These are phyloP conservation scores for Candida golubevii DNA, from an alignment of 805 yeast species.

Conservation along the genomic window DNA sequence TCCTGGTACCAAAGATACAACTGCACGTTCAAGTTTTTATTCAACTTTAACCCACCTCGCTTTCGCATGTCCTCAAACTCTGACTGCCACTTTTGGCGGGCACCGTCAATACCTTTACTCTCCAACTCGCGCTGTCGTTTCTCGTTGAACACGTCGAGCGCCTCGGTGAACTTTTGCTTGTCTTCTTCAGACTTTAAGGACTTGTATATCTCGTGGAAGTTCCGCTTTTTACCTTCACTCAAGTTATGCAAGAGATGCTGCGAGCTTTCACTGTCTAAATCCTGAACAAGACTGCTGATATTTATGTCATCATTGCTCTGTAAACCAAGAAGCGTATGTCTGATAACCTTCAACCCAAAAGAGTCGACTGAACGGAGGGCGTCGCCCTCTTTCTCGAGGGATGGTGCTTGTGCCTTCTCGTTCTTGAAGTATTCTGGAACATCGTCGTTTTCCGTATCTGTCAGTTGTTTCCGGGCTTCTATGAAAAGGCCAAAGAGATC, in stretches of 20 bases:
- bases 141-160: slow-evolving; percentile 65
- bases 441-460: slow-evolving; percentile 6
- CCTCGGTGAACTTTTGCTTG: slow-evolving; percentile 51
- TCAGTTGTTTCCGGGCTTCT: slow-evolving; percentile 17
- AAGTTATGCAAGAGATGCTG: slow-evolving; percentile 25
- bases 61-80: slow-evolving; percentile 64
- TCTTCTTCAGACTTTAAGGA: slow-evolving; percentile 43
- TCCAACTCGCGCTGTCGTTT: slow-evolving; percentile 77
- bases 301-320: slow-evolving; percentile 19
- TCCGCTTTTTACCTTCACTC: slow-evolving; percentile 40
- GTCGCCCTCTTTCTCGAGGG: slow-evolving; percentile 53
- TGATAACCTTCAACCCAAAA: slow-evolving; percentile 71
- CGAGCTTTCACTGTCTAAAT: slow-evolving; percentile 25
- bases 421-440: slow-evolving; percentile 29
- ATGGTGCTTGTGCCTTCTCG: slow-evolving; percentile 26
- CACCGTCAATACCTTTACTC: slow-evolving; percentile 74
- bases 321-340: slow-evolving; percentile 60
- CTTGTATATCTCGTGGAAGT: slow-evolving; percentile 66
- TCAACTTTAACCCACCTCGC: slow-evolving; percentile 53
- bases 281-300: slow-evolving; percentile 24
- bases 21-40: slow-evolving; percentile 62
- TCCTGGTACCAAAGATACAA: slow-evolving; percentile 82
- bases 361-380: slow-evolving; percentile 66
- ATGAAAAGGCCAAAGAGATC: slow-evolving; percentile 30
- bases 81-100: slow-evolving; percentile 84